phyloP scores from a whole-genome alignment of 2,329 filamentous ascomycete genomes.

The Venturia carpophila region DNA sequence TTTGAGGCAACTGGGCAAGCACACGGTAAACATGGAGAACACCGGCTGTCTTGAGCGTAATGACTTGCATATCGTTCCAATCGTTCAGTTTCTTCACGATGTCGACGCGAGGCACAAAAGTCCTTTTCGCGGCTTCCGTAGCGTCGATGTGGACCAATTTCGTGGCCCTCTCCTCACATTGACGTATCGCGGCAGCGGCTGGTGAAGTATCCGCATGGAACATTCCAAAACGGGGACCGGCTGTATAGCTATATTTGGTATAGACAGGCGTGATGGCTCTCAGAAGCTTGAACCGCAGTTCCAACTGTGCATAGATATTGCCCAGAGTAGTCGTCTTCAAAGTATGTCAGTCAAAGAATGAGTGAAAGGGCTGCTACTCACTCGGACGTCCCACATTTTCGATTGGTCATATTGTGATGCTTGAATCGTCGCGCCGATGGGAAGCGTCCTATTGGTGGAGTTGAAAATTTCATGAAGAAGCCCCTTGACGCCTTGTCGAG shows the following conservation, averaged over 20 bases:
- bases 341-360: conserved; percentile 20
- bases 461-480: conserved; percentile 48
- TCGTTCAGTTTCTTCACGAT: conserved; percentile 49
- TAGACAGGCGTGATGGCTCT: conserved; percentile 52
- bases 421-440: conserved; percentile 40
- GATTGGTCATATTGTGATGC: conserved; percentile 40
- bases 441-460: conserved; percentile 25
- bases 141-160: conserved; percentile 45
- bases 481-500: conserved; percentile 39
- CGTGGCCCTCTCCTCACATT: conserved; percentile 33
- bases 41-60: conserved; percentile 46
- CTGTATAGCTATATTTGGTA: conserved; percentile 46
- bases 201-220: conserved; percentile 34
- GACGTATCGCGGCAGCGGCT: conserved; percentile 40
- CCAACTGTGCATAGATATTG: conserved; percentile 53
- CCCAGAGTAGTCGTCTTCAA: conserved; percentile 36
- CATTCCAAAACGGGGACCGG: conserved; percentile 23
- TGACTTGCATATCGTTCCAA: conserved; percentile 42
- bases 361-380: conserved; percentile 21
- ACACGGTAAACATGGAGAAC: conserved; percentile 50
- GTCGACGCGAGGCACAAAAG: conserved; percentile 37
- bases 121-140: conserved; percentile 30
- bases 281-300: conserved; percentile 50
- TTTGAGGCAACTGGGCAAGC: conserved; percentile 39
- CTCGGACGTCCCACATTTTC: conserved; percentile 47